Conservation (phyloP, 495 filamentous ascomycete species). For the Penicillium malachiteum region DNA sequence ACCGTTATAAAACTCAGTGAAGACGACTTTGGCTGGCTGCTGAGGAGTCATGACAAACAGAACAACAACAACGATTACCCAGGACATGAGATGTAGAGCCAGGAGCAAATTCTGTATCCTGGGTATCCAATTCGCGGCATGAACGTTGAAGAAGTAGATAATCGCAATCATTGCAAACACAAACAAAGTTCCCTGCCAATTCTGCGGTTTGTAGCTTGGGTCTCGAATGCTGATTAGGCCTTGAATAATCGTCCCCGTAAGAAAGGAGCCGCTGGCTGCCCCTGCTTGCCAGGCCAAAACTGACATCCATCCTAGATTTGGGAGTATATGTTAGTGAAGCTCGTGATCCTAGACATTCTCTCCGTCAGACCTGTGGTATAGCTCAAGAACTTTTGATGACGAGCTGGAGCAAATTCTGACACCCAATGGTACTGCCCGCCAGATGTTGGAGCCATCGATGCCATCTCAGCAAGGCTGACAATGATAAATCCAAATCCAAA, state of each 20-base stretch:
- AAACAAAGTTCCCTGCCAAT: conserved; percentile 45
- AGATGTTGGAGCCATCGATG: conserved; percentile 25
- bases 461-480: conserved; percentile 37
- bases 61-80: conserved; percentile 27
- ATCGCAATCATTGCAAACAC: conserved; percentile 43
- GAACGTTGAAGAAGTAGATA: conserved; percentile 41
- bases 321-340: not conserved
- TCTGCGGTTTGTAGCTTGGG: conserved; percentile 28
- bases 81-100: conserved; percentile 39
- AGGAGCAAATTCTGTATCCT: conserved; percentile 36
- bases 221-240: conserved; percentile 37
- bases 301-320: conserved; percentile 45
- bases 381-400: conserved; percentile 27
- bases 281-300: conserved; percentile 42
- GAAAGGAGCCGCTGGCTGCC: conserved; percentile 34
- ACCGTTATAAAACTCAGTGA: conserved; percentile 11
- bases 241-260: conserved; percentile 47
- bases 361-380: not conserved
- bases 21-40: conserved; percentile 37
- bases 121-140: conserved; percentile 34
- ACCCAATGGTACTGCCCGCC: conserved; percentile 9
- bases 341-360: not conserved
- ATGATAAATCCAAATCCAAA: conserved; percentile 32
- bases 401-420: conserved; percentile 7
- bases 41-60: conserved; percentile 44